These are phyloP conservation scores for Xylaria sp. DNA, from an alignment of 2,329 filamentous ascomycete genomes.

Conservation along the genomic window DNA sequence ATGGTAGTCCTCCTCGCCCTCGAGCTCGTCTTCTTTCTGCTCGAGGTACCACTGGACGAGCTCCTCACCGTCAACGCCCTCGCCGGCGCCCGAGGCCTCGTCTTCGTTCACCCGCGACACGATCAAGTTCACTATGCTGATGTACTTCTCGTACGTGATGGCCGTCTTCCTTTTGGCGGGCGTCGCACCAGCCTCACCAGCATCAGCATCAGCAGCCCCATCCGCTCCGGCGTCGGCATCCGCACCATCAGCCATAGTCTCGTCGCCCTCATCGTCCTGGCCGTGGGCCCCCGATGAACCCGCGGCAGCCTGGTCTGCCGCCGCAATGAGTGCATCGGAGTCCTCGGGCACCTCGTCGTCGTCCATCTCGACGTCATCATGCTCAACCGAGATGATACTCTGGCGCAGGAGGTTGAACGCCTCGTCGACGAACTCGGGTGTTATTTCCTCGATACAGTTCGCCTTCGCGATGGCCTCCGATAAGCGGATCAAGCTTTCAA, in stretches of 20 bases:
- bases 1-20: constrained; percentile 79
- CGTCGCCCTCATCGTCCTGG: constrained; percentile 45
- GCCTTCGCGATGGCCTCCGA: constrained; percentile 98
- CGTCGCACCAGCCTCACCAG: constrained; percentile 44
- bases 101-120: constrained; percentile 84
- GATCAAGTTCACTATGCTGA: constrained; percentile 83
- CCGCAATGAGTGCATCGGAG: constrained; percentile 49
- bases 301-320: constrained; percentile 48
- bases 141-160: constrained; percentile 95
- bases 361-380: constrained; percentile 94
- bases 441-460: constrained; percentile 92
- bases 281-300: constrained; percentile 40
- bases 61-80: constrained; percentile 83
- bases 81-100: constrained; percentile 69
- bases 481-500: constrained; percentile 93
- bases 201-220: constrained; percentile 43
- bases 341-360: constrained; percentile 61
- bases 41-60: constrained; percentile 90
- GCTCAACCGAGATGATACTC: constrained; percentile 96
- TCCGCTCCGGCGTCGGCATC: constrained; percentile 51
- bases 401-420: constrained; percentile 89
- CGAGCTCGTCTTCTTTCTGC: constrained; percentile 81
- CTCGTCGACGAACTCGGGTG: constrained; percentile 82
- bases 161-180: constrained; percentile 68
- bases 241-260: constrained; percentile 47